Percentiles rank a stretch among this genome's conserved stretches.
phyloP scores from a whole-genome alignment of 1,284 basidiomycete genomes.

The Sporisorium exsertum region DNA sequence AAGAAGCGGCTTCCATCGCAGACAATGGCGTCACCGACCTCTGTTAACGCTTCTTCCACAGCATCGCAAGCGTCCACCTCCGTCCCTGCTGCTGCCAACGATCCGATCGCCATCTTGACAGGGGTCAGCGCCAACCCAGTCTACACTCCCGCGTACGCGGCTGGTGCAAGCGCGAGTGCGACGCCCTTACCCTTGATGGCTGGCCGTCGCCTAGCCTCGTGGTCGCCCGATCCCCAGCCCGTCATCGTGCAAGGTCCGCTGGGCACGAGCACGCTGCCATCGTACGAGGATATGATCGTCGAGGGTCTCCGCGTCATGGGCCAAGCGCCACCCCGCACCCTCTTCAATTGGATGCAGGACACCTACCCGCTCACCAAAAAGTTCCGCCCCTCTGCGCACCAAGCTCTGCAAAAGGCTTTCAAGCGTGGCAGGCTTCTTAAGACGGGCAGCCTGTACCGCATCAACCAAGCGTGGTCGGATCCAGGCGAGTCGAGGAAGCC shows the following conservation, averaged over 20 bases:
- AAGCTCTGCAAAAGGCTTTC: slow-evolving; percentile 66
- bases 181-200: background rate
- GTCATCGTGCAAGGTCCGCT: slow-evolving; percentile 50
- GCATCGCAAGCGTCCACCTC: slow-evolving; percentile 4
- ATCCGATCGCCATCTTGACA: slow-evolving; percentile 47
- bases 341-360: slow-evolving; percentile 64
- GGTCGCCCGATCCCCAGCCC: slow-evolving; percentile 41
- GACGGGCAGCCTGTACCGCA: slow-evolving; percentile 61
- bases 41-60: slow-evolving; percentile 4
- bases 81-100: slow-evolving; percentile 7
- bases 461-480: slow-evolving; percentile 63
- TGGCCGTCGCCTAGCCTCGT: slow-evolving; percentile 13
- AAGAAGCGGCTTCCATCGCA: slow-evolving; percentile 25
- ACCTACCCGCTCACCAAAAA: slow-evolving; percentile 66
- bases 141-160: slow-evolving; percentile 30
- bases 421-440: slow-evolving; percentile 66
- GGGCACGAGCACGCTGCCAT: slow-evolving; percentile 59
- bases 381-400: slow-evolving; percentile 66
- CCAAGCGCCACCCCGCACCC: slow-evolving; percentile 57
- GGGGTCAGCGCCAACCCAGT: slow-evolving; percentile 47
- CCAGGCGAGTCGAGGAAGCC: slow-evolving; percentile 57
- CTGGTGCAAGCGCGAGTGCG: slow-evolving; percentile 3
- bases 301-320: slow-evolving; percentile 59
- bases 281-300: slow-evolving; percentile 66
- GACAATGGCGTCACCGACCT: slow-evolving; percentile 8